A percentile compares a stretch with the other conserved stretches of the same genome.
These are phyloP conservation scores for Phlegmacium glaucopus DNA, from an alignment of 768 basidiomycete species.

Conservation along the genomic window DNA sequence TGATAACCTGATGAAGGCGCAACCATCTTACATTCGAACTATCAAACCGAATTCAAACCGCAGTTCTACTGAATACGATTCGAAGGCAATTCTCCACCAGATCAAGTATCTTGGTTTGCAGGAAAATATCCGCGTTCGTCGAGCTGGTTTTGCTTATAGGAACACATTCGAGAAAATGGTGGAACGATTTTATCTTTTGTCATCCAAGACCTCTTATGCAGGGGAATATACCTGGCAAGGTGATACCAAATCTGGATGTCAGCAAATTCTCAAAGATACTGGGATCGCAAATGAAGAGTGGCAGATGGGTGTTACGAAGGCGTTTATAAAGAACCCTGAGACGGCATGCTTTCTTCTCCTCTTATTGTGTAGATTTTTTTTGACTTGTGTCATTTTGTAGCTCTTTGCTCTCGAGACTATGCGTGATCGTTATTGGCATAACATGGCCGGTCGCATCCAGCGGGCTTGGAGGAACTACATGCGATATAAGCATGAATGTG, in stretches of 20 bases:
- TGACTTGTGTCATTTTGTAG: conserved; percentile 36
- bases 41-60: conserved; percentile 99
- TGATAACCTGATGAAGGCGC: conserved; percentile 95
- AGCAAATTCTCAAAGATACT: conserved; percentile 89
- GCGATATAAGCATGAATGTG: conserved; percentile 94
- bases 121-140: conserved; percentile 96
- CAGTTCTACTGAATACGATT: conserved; percentile 87
- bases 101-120: conserved; percentile 99
- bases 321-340: conserved; percentile 99
- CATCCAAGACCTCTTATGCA: conserved; percentile 93
- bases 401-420: conserved; percentile 98
- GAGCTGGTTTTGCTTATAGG: conserved; percentile 97
- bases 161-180: conserved; percentile 99
- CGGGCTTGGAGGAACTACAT: conserved; percentile 95
- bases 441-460: conserved; percentile 97
- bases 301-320: conserved; percentile 99
- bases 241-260: conserved; percentile 86
- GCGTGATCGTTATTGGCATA: conserved; percentile 99
- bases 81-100: conserved; percentile 94
- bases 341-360: conserved; percentile 53
- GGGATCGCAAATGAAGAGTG: conserved; percentile 97
- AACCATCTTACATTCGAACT: conserved; percentile 97
- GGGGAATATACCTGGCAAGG: conserved; percentile 98
- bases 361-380: neutral
- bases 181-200: conserved; percentile 94